These are phyloP conservation scores for Fusarium sulawesiense DNA, from an alignment of 2,329 filamentous ascomycete species.

Conservation along the genomic window DNA sequence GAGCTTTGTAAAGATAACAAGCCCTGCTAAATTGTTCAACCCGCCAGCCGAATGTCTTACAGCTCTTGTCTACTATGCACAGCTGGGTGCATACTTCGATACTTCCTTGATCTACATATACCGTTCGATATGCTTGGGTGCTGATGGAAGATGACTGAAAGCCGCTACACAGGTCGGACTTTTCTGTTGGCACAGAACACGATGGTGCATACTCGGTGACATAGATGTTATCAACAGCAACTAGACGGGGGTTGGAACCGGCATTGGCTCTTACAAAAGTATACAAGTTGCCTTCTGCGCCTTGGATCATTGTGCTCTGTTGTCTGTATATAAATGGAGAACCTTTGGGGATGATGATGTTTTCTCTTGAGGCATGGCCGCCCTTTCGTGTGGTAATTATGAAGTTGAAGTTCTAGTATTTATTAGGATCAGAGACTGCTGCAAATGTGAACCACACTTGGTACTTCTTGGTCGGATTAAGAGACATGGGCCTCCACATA, in stretches of 20 bases:
- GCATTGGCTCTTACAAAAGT: background rate
- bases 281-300: background rate
- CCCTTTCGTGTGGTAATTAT: background rate
- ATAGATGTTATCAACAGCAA: conserved; percentile 11
- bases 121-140: background rate
- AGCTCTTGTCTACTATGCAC: conserved; percentile 4
- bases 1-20: background rate
- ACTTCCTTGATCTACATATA: background rate
- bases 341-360: background rate
- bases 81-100: conserved; percentile 2
- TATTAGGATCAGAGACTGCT: background rate
- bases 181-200: background rate
- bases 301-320: background rate
- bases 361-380: background rate
- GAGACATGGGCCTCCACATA: conserved; percentile 2
- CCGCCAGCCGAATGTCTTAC: background rate
- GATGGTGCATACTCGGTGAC: conserved; percentile 3
- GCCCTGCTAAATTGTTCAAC: background rate
- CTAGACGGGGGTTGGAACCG: background rate
- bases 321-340: conserved; percentile 4
- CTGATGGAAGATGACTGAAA: background rate
- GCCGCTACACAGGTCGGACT: background rate
- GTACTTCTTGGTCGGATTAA: conserved; percentile 7
- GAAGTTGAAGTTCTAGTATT: background rate
- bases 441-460: conserved; percentile 1